A percentile compares a stretch with the other conserved stretches of the same genome.
These are phyloP conservation scores for Volvariella surrecta DNA, from an alignment of 1,284 basidiomycete species.

Conservation along the genomic window DNA sequence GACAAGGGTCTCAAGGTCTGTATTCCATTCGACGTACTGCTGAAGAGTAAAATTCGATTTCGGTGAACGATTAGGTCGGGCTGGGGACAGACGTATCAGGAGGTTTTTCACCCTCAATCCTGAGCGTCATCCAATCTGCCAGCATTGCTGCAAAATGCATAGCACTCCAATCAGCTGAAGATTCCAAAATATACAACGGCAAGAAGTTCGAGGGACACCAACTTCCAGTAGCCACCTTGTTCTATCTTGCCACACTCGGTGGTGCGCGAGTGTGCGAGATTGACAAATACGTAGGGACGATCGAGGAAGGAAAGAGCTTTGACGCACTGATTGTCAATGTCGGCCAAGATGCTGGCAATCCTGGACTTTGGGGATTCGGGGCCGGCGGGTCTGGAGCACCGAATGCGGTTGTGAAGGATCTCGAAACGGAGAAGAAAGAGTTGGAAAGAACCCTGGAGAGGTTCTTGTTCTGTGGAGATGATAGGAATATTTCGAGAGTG, in stretches of 20 bases:
- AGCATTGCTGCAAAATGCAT: constrained; percentile 78
- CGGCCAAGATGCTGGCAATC: constrained; percentile 43
- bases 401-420: constrained; percentile 11
- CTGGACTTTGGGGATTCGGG: constrained; percentile 46
- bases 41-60: neutral
- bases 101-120: constrained; percentile 80
- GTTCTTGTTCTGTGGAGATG: constrained; percentile 82
- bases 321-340: constrained; percentile 76
- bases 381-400: constrained; percentile 5
- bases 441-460: constrained; percentile 52
- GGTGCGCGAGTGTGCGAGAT: constrained; percentile 83
- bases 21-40: constrained; percentile 1
- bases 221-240: constrained; percentile 68
- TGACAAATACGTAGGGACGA: constrained; percentile 67
- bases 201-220: constrained; percentile 49
- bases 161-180: constrained; percentile 27
- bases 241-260: constrained; percentile 89
- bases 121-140: constrained; percentile 78
- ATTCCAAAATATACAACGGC: constrained; percentile 7
- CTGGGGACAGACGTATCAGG: constrained; percentile 90
- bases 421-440: constrained; percentile 11
- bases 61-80: constrained; percentile 51
- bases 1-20: constrained; percentile 80
- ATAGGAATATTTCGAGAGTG: constrained; percentile 79
- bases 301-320: constrained; percentile 79